These are phyloP conservation scores for Tephrocybe sp. DNA, from an alignment of 768 basidiomycete genomes.

Conservation along the genomic window DNA sequence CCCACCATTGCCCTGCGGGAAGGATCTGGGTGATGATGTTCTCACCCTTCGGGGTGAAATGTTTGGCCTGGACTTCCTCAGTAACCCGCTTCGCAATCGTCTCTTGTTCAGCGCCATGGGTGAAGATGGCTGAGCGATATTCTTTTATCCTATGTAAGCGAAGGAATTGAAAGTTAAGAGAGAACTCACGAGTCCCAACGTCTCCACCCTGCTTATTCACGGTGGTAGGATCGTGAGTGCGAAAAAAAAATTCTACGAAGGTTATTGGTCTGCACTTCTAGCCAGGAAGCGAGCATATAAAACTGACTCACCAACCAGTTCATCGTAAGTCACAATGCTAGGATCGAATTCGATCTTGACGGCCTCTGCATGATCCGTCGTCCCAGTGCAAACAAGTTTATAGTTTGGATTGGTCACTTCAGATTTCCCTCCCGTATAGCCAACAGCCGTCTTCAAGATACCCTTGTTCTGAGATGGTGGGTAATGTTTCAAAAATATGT, in stretches of 20 bases:
- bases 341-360: conserved; percentile 87
- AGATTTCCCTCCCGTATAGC: conserved; percentile 73
- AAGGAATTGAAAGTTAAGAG: neutral
- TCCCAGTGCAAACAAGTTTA: conserved; percentile 70
- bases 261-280: neutral
- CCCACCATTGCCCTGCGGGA: conserved; percentile 72
- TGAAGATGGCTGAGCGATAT: conserved; percentile 93
- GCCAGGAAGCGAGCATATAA: neutral
- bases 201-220: conserved; percentile 77
- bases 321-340: conserved; percentile 68
- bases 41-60: conserved; percentile 70
- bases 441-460: conserved; percentile 71
- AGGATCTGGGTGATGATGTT: conserved; percentile 79
- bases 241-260: conserved; percentile 78
- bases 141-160: conserved; percentile 43
- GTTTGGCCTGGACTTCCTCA: conserved; percentile 77
- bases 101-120: conserved; percentile 67
- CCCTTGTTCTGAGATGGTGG: conserved; percentile 70
- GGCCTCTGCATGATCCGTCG: conserved; percentile 88
- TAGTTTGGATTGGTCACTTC: conserved; percentile 62
- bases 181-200: conserved; percentile 66
- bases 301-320: conserved; percentile 75
- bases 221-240: conserved; percentile 92
- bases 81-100: conserved; percentile 74
- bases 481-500: conserved; percentile 80